Percentiles rank a stretch among this genome's conserved stretches.
phyloP scores from a whole-genome alignment of 495 filamentous ascomycete species.

The Xylaria castorea region DNA sequence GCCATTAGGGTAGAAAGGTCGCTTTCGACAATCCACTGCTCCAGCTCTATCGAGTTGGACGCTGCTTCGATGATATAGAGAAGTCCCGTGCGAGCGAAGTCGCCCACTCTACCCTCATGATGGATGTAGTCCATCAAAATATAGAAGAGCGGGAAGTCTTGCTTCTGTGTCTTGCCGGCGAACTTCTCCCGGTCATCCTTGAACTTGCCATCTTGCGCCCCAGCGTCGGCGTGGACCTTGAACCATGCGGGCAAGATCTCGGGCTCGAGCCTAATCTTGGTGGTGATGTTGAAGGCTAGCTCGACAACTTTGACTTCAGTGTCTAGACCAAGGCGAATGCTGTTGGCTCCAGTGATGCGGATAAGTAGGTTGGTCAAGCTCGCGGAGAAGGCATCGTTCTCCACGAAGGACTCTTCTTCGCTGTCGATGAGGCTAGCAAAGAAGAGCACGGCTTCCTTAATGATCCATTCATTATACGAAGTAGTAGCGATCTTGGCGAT shows the following conservation, averaged over 20 bases:
- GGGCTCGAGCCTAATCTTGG: slow-evolving; percentile 90
- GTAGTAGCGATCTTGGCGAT: slow-evolving; percentile 84
- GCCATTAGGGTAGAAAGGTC: slow-evolving; percentile 98
- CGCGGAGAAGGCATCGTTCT: slow-evolving; percentile 80
- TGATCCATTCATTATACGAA: slow-evolving; percentile 78
- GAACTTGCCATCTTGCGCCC: slow-evolving; percentile 52
- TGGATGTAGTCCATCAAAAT: slow-evolving; percentile 95
- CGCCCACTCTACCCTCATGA: slow-evolving; percentile 87
- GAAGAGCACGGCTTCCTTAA: slow-evolving; percentile 80
- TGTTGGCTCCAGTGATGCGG: slow-evolving; percentile 66
- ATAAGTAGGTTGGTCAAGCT: slow-evolving; percentile 83
- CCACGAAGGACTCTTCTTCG: slow-evolving; percentile 92
- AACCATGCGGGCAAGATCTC: slow-evolving; percentile 90
- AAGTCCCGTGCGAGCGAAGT: slow-evolving; percentile 95
- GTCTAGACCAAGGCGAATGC: slow-evolving; percentile 66
- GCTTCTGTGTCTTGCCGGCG: slow-evolving; percentile 83
- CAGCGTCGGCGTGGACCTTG: slow-evolving; percentile 50
- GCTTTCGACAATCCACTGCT: slow-evolving; percentile 96
- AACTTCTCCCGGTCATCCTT: slow-evolving; percentile 67
- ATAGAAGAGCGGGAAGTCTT: slow-evolving; percentile 96
- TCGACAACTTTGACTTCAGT: slow-evolving; percentile 87
- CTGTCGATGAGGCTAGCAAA: slow-evolving; percentile 92
- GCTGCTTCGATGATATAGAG: slow-evolving; percentile 96
- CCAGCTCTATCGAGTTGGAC: slow-evolving; percentile 77
- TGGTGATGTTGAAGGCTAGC: slow-evolving; percentile 89